Percentiles rank a stretch among this genome's conserved stretches.
Evolutionary conservation across 371 early-diverging fungal genomes (phyloP).

Genomic region (Circinella umbellata): DNA sequence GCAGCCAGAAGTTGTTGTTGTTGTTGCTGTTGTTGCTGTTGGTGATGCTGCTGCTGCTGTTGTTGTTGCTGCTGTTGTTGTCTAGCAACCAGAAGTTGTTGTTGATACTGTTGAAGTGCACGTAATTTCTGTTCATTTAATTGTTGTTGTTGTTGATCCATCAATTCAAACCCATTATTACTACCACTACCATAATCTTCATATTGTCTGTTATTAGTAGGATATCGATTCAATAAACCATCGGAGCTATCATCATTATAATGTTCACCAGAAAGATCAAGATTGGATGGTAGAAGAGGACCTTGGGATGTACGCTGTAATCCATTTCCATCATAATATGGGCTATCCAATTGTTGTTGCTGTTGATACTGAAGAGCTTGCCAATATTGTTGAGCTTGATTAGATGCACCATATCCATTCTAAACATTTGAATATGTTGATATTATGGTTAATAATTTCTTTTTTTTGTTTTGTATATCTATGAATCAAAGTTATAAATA

Average conservation of each 20-base stretch:
- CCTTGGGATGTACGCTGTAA: neutral
- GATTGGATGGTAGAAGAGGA: constrained; percentile 14
- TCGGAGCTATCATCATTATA: neutral
- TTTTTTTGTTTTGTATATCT: neutral
- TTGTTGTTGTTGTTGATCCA: neutral
- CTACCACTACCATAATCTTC: constrained; percentile 2
- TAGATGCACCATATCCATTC: constrained; percentile 7
- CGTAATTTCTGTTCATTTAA: constrained; percentile 57
- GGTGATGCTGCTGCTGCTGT: constrained; percentile 52
- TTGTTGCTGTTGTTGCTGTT: constrained; percentile 60
- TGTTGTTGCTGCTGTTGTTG: constrained; percentile 53
- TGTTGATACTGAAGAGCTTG: constrained; percentile 9
- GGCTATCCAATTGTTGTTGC: neutral
- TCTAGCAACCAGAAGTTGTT: constrained; percentile 45
- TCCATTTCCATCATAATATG: constrained; percentile 9
- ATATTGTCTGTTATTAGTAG: neutral
- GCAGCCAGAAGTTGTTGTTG: constrained; percentile 38
- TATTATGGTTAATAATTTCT: neutral
- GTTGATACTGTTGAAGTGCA: constrained; percentile 51
- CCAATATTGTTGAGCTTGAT: constrained; percentile 10
- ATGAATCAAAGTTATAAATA: neutral
- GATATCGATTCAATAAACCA: constrained; percentile 13
- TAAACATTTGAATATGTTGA: neutral
- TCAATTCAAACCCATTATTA: neutral
- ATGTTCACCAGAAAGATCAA: constrained; percentile 12